Evolutionary conservation across 495 filamentous ascomycete genomes (phyloP).

Genomic region (Apiosordaria backusii): DNA sequence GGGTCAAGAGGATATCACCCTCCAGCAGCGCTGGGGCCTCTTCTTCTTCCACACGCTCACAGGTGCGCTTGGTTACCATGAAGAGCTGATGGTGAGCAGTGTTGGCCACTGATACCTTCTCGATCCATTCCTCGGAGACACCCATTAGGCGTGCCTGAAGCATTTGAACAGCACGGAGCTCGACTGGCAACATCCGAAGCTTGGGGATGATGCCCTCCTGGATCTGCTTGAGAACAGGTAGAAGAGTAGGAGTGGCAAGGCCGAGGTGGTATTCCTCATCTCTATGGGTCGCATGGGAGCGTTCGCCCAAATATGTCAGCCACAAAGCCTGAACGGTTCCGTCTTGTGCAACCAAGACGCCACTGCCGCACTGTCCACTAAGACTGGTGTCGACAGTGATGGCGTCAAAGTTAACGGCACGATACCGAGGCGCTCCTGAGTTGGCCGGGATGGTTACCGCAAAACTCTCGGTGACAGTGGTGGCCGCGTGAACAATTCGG

Average conservation of each 20-base stretch:
- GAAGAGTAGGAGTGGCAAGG: conserved; percentile 78
- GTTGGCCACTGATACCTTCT: conserved; percentile 79
- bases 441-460: conserved; percentile 96
- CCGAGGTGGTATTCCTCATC: conserved; percentile 98
- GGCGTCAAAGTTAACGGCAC: conserved; percentile 94
- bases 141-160: conserved; percentile 98
- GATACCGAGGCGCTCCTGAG: conserved; percentile 83
- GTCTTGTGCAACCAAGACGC: conserved; percentile 84
- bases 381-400: conserved; percentile 94
- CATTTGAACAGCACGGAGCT: conserved; percentile 95
- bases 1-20: conserved; percentile 86
- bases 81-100: conserved; percentile 92
- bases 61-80: conserved; percentile 85
- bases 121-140: conserved; percentile 91
- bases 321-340: conserved; percentile 92
- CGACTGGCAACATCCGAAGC: conserved; percentile 85
- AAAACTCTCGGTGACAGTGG: conserved; percentile 93
- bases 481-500: conserved; percentile 88
- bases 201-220: conserved; percentile 73
- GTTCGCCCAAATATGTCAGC: conserved; percentile 94
- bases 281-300: conserved; percentile 69
- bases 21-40: conserved; percentile 63
- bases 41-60: conserved; percentile 64
- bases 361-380: conserved; percentile 88
- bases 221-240: conserved; percentile 81